Percentiles rank a stretch among this genome's conserved stretches.
phyloP scores from a whole-genome alignment of 1,284 basidiomycete genomes.

The Testicularia cyperi region DNA sequence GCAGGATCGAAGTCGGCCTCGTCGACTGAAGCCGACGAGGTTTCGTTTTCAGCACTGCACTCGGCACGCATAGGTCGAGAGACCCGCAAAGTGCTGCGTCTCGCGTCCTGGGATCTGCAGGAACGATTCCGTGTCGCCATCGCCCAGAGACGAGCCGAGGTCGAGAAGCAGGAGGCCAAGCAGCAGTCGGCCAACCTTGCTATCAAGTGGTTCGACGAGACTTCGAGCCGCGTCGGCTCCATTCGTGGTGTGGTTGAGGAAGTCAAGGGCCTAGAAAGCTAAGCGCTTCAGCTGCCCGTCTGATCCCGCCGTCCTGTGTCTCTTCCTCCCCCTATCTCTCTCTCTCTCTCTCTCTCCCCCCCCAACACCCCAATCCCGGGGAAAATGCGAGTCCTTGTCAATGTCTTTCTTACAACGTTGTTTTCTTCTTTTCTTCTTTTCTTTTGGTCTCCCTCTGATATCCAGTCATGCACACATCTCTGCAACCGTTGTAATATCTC shows the following conservation, averaged over 20 bases:
- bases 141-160: conserved; percentile 69
- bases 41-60: conserved; percentile 71
- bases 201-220: conserved; percentile 45
- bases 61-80: conserved; percentile 76
- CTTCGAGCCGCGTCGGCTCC: conserved; percentile 15
- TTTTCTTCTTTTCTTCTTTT: too few relatives aligned
- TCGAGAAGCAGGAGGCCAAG: conserved; percentile 49
- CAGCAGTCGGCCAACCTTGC: conserved; percentile 45
- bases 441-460: too few relatives aligned
- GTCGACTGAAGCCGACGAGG: conserved; percentile 4
- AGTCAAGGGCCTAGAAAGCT: conserved; percentile 26
- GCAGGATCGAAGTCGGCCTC: conserved; percentile 1
- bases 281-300: too few relatives aligned
- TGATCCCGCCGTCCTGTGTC: too few relatives aligned
- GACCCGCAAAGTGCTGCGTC: conserved; percentile 87
- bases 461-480: too few relatives aligned
- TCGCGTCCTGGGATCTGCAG: conserved; percentile 87
- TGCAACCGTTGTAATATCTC: too few relatives aligned
- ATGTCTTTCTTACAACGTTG: too few relatives aligned
- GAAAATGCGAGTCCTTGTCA: too few relatives aligned
- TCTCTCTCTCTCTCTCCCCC: too few relatives aligned
- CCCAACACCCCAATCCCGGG: too few relatives aligned
- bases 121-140: conserved; percentile 80
- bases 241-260: conserved; percentile 14
- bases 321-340: too few relatives aligned